Percentiles rank a stretch among this genome's conserved stretches.
phyloP scores from a whole-genome alignment of 306 rosid genomes.

The Prunus kanzakura region DNA sequence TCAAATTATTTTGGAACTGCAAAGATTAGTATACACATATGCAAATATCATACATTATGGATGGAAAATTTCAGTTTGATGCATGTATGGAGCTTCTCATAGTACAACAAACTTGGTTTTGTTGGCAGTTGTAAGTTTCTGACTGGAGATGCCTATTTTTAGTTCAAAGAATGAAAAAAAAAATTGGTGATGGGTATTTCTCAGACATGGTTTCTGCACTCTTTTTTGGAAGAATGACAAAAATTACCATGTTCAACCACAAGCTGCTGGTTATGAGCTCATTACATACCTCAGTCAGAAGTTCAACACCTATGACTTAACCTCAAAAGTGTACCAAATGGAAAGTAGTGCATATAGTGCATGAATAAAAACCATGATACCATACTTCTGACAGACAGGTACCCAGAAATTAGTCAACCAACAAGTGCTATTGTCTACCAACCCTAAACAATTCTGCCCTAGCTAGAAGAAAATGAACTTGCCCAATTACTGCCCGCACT shows the following conservation, averaged over 20 bases:
- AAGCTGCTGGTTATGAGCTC: not conserved
- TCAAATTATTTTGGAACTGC: constrained; percentile 24
- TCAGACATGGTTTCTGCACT: not conserved
- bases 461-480: not conserved
- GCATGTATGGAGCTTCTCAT: not conserved
- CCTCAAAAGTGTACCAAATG: too few species aligned
- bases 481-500: not conserved
- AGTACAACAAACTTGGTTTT: not conserved
- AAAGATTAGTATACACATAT: constrained; percentile 14
- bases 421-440: not conserved
- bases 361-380: not conserved
- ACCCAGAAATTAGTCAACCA: too few species aligned
- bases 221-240: not conserved
- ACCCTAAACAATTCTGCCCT: not conserved
- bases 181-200: not conserved
- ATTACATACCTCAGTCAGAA: not conserved
- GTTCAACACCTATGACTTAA: not conserved
- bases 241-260: not conserved
- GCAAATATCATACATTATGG: not conserved
- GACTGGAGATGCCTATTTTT: not conserved
- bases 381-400: not conserved
- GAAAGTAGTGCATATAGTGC: not conserved
- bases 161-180: not conserved
- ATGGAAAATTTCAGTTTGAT: not conserved
- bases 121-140: not conserved